Evolutionary conservation across 2,329 filamentous ascomycete genomes (phyloP), one percentile per base, ranked within the genome.

Genomic region (Cladophialophora exuberans): DNA sequence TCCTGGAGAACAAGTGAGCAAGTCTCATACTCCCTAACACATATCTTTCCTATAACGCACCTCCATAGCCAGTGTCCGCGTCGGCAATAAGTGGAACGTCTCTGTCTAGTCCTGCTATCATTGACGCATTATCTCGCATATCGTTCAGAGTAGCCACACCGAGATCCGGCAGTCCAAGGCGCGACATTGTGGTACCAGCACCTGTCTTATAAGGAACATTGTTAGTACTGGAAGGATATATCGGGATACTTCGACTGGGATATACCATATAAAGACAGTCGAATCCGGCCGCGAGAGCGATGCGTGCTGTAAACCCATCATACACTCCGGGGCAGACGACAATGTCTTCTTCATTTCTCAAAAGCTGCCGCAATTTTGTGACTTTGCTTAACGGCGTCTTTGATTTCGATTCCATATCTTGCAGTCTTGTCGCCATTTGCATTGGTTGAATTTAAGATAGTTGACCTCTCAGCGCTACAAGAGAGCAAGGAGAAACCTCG

Each of bases 31-130:
- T 10, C 11, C 3, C 9, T 10, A 3, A 15, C 9, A 35, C 31
- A 57, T 66, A 11, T 35, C 9, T 10, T 35, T 35, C 11, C 9
- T 4, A 35, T 35, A 11, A 35, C 31, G 13, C 31, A 1, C 79
- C 78, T 44, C 79, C 79, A 62, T 81, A 82, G 25, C 79, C 79
- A 20, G 73, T 70, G 62, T 82, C 79, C 60, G 77, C 77, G 54
- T 82, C 79, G 18, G 78, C 78, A 55, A 82, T 81, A 2, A 82
- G 67, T 7, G 80, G 78, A 2, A 70, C 73, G 39, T 69, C 69
- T 0, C 76, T 75, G 26, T 77, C 73, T 2, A 81, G 71, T 44
- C 75, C 76, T 4, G 77, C 76, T 46, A 81, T 76, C 77, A 79
- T 81, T 57, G 77, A 76, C 4, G 78, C 79, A 45, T 80, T 77